Conservation (phyloP, 768 basidiomycete species). For the Amanita inopinata region DNA sequence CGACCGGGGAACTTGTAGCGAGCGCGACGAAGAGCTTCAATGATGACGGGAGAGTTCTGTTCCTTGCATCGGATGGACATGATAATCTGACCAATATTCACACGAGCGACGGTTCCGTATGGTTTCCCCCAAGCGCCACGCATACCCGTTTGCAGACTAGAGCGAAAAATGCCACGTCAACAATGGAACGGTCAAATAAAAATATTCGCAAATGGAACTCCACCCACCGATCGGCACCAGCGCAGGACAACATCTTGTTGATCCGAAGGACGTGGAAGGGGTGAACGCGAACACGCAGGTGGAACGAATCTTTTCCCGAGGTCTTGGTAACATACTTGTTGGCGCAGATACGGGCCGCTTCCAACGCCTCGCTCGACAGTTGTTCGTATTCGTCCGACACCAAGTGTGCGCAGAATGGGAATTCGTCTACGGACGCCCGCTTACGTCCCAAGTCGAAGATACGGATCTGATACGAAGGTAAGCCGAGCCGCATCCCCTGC, state of each 20-base stretch:
- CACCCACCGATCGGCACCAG: conserved; percentile 89
- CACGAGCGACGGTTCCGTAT: conserved; percentile 91
- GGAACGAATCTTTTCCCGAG: conserved; percentile 98
- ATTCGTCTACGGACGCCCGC: conserved; percentile 93
- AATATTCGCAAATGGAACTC: not conserved
- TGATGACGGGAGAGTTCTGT: conserved; percentile 73
- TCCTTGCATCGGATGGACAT: conserved; percentile 86
- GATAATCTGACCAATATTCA: conserved; percentile 96
- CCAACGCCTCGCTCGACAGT: conserved; percentile 88
- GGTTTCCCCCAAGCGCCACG: conserved; percentile 99
- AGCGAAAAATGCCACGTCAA: not conserved
- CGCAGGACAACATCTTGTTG: conserved; percentile 99
- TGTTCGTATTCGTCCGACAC: conserved; percentile 99
- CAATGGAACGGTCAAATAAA: not conserved
- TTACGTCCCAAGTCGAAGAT: conserved; percentile 96
- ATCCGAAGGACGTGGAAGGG: conserved; percentile 98
- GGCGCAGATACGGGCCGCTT: conserved; percentile 97
- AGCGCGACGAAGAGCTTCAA: conserved; percentile 94
- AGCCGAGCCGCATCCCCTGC: not conserved
- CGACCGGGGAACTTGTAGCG: conserved; percentile 99
- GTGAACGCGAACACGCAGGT: conserved; percentile 92
- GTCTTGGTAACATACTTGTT: conserved; percentile 99
- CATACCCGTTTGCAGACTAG: conserved; percentile 94
- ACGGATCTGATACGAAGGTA: conserved; percentile 68
- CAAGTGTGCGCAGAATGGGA: conserved; percentile 93